Base-by-base conservation (phyloP, 192 early-diverging fungal species). In the Coemansia sp. region DNA sequence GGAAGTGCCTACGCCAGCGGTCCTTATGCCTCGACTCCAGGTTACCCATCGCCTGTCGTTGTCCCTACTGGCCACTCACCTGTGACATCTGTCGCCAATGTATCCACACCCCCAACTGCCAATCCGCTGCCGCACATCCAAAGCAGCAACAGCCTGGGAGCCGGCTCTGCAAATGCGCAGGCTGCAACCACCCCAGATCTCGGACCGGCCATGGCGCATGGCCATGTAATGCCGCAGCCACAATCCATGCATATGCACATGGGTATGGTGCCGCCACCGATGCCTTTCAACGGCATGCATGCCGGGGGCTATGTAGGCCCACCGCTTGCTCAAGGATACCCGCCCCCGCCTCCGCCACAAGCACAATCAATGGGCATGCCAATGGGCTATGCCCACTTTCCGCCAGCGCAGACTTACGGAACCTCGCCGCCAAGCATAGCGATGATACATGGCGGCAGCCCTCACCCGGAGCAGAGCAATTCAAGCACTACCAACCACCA, bases 361-460 rank as follows among this genome's bases (percentile, higher is more conserved):
- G 12, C 68, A 27, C 76, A 79, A 64, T 58, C 65, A 10, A 69
- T 80, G 61, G 59, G 67, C 5, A 56, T 74, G 57, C 64, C 77
- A 7, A 80, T 80, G 72, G 77, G 77, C 21, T 80, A 80, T 41
- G 50, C 68, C 28, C 77, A 74, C 54, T 80, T 74, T 44, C 65
- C 73, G 59, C 62, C 71, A 47, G 65, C 54, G 1, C 73, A 55
- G 49, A 38, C 58, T 10, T 75, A 75, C 38, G 67, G 63, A 14
- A 50, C 67, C 26, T 69, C 73, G 44, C 54, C 62, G 48, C 77
- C 77, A 10, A 66, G 66, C n/a, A 80, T 80, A 55, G 72, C 56
- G 1, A 80, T 80, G 68, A 71, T 74, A 72, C 77, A 71, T 26
- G 61, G 38, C 12, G 38, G 56, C n/a, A 62, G 53, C 28, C 64